Evolutionary conservation across 2,329 filamentous ascomycete genomes (phyloP).

Genomic region (Dothistroma pini): DNA sequence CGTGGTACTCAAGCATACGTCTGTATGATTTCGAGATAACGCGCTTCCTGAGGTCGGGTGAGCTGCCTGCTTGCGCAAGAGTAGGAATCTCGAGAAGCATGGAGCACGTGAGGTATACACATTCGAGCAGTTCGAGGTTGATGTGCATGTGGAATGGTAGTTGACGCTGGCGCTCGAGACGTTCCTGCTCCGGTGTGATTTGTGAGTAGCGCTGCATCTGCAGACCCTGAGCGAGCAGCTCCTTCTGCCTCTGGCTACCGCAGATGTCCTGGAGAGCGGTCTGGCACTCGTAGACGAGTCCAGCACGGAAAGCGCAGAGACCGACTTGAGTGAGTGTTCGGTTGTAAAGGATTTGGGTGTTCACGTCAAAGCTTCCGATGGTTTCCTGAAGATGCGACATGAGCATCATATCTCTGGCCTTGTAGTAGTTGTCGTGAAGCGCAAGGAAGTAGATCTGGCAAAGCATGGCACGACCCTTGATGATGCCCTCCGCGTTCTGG

Average conservation of each 20-base stretch:
- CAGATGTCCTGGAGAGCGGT: constrained; percentile 98
- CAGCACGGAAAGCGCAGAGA: constrained; percentile 95
- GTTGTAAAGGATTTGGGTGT: constrained; percentile 98
- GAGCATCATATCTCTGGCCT: constrained; percentile 96
- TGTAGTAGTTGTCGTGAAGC: constrained; percentile 96
- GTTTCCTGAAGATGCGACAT: constrained; percentile 99
- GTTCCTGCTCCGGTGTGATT: constrained; percentile 96
- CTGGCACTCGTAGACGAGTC: constrained; percentile 94
- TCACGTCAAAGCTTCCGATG: constrained; percentile 93
- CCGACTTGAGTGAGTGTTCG: constrained; percentile 95
- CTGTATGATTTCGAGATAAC: constrained; percentile 99
- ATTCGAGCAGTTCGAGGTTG: constrained; percentile 96
- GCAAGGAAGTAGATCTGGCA: constrained; percentile 99
- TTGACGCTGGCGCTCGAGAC: constrained; percentile 93
- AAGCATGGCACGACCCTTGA: constrained; percentile 92
- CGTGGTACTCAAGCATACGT: constrained; percentile 98
- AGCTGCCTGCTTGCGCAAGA: constrained; percentile 92
- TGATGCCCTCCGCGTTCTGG: constrained; percentile 89
- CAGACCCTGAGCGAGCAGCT: constrained; percentile 93
- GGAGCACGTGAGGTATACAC: constrained; percentile 96
- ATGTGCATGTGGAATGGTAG: constrained; percentile 99
- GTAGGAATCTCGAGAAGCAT: constrained; percentile 99
- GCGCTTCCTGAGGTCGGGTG: constrained; percentile 93
- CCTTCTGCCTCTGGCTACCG: constrained; percentile 95
- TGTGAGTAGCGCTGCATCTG: constrained; percentile 97